Evolutionary conservation across 441 rosid species (phyloP), one percentile per base, ranked within the genome.

Genomic region (Arabidopsis lyrata): DNA sequence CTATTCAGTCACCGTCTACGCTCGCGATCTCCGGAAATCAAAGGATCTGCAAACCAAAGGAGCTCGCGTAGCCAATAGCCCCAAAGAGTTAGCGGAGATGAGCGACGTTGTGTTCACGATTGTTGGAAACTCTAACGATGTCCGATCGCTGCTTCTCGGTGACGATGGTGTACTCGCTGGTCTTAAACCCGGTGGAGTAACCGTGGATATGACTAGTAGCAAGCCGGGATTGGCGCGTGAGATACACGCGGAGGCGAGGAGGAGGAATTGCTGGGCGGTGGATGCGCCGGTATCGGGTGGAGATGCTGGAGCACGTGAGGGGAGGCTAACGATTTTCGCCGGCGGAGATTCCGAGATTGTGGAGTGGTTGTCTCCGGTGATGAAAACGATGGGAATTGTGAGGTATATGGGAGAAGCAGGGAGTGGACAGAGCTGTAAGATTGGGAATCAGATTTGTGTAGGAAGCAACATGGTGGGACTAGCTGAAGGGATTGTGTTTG

Each of bases 221-320:
- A 77, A 85, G 63, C 95, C 92, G 5, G 81, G 62, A 34, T 83
- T 90, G 0, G 95, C 96, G 2, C 89, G 89, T 0, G 85, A 90
- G 68, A 84, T 93, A 39, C 76, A 79, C 80, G 61, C 74, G 5
- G 84, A 87, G 12, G 87, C 90, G 6, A 77, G 85, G 1, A 74
- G 52, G 13, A 86, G 70, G 34, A 75, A 56, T 8, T 88, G 92
- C 29, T 89, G 87, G 90, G 73, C 92, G 5, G 80, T 89, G 1
- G 98, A 91, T 63, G 88, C 97, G 8, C 94, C 96, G 0, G 97
- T 93, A 8, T 88, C 90, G 0, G 96, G 93, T 1, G 96, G 86
- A 0, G 98, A 87, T 38, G 73, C 84, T 0, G 96, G 98, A 18
- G 96, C 96, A 1, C 75, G 88, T 41, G 89, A 91, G 20, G 96